Conservation (phyloP, 495 filamentous ascomycete genomes). For the Talaromyces ruber region DNA sequence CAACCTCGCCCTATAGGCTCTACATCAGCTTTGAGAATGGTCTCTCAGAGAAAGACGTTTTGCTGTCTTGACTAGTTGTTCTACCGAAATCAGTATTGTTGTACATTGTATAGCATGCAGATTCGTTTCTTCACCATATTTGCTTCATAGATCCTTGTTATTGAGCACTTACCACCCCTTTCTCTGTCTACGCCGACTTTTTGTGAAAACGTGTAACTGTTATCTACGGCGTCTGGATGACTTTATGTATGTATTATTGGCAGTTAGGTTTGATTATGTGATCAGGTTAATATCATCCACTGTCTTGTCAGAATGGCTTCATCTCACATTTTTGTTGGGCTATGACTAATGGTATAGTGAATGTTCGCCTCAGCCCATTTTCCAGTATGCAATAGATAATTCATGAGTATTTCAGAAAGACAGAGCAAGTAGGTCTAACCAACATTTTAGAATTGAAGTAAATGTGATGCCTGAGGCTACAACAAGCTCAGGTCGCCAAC, state of each 20-base stretch:
- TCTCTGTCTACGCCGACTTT: neutral
- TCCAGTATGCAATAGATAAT: neutral
- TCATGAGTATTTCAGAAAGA: neutral
- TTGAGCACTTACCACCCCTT: neutral
- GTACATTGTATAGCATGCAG: neutral
- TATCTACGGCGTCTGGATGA: neutral
- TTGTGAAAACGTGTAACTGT: neutral
- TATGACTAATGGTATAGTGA: neutral
- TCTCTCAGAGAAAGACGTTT: neutral
- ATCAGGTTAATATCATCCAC: neutral
- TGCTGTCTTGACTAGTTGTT: neutral
- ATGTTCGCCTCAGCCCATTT: neutral
- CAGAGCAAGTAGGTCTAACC: neutral
- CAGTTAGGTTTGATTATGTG: neutral
- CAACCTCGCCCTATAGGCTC: constrained; percentile 71
- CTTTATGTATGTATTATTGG: neutral
- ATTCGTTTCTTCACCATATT: neutral
- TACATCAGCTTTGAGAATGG: neutral
- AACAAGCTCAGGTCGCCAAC: neutral
- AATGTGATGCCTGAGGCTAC: neutral
- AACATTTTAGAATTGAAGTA: neutral
- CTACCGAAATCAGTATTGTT: neutral
- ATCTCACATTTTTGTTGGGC: neutral
- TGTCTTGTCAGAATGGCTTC: neutral
- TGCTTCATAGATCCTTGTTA: neutral